These are phyloP conservation scores for Komagataella populi DNA, from an alignment of 805 yeast species.

Conservation along the genomic window DNA sequence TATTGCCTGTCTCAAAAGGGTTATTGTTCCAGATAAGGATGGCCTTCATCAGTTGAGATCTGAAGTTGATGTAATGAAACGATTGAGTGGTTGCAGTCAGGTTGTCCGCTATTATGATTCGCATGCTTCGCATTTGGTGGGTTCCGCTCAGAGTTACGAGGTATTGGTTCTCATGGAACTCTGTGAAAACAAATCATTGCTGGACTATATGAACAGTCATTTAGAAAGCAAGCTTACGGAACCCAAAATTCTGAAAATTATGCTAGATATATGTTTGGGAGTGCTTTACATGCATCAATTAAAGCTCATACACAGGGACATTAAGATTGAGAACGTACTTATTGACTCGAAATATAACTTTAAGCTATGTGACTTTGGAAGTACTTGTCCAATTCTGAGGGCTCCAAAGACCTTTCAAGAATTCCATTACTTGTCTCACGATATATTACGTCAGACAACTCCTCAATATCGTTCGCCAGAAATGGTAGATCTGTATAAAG, in stretches of 20 bases:
- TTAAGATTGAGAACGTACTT: slow-evolving; percentile 88
- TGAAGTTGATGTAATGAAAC: slow-evolving; percentile 73
- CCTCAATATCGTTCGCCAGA: slow-evolving; percentile 95
- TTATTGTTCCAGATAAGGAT: slow-evolving; percentile 55
- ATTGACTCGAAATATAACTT: slow-evolving; percentile 58
- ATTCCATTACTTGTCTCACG: slow-evolving; percentile 67
- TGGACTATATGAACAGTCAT: slow-evolving; percentile 84
- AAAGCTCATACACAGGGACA: slow-evolving; percentile 79
- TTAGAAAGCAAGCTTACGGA: slow-evolving; percentile 68
- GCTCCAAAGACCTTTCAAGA: slow-evolving; percentile 69
- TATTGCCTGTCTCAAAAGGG: slow-evolving; percentile 59
- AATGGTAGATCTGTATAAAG: slow-evolving; percentile 81
- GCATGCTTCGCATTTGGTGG: slow-evolving; percentile 48
- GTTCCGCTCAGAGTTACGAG: slow-evolving; percentile 49
- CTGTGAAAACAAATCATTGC: slow-evolving; percentile 75
- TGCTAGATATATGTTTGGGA: slow-evolving; percentile 71
- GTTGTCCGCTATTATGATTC: slow-evolving; percentile 66
- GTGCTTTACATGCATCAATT: slow-evolving; percentile 74
- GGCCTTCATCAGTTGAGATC: slow-evolving; percentile 53
- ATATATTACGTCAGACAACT: slow-evolving; percentile 81
- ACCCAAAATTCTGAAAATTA: slow-evolving; percentile 65
- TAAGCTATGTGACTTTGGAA: slow-evolving; percentile 90
- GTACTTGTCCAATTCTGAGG: slow-evolving; percentile 55
- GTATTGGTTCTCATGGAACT: slow-evolving; percentile 87
- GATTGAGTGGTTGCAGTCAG: slow-evolving; percentile 37